These are phyloP conservation scores for Leccinum imitatum DNA, from an alignment of 768 basidiomycete species.

Conservation along the genomic window DNA sequence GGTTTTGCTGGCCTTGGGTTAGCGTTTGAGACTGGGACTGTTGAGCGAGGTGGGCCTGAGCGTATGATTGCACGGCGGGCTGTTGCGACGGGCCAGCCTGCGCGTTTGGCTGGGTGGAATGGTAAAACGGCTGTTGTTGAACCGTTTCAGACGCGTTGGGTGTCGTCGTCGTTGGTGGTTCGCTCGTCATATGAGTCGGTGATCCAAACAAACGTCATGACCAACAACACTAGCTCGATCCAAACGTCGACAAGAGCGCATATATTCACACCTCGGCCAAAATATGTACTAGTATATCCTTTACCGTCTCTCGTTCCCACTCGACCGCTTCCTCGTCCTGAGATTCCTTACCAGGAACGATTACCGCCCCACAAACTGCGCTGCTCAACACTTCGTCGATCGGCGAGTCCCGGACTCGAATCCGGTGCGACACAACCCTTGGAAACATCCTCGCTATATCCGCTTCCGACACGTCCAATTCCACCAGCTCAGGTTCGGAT, in stretches of 20 bases:
- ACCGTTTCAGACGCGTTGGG: slow-evolving; percentile 7
- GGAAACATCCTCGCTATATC: slow-evolving; percentile 76
- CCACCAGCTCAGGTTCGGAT: slow-evolving; percentile 24
- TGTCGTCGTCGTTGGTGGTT: slow-evolving; percentile 40
- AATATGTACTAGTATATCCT: slow-evolving; percentile 63
- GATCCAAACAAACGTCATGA: slow-evolving; percentile 6
- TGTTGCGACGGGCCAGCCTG: slow-evolving; percentile 19
- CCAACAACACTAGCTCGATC: too few relatives aligned
- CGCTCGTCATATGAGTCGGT: slow-evolving; percentile 36
- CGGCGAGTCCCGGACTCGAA: slow-evolving; percentile 68
- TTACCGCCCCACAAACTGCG: slow-evolving; percentile 54
- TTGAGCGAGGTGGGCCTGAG: slow-evolving; percentile 21
- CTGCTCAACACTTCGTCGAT: slow-evolving; percentile 69
- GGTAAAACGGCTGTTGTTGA: slow-evolving; percentile 10
- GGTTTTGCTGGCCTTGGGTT: slow-evolving; percentile 27
- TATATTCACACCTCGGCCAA: slow-evolving; percentile 46
- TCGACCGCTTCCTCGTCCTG: slow-evolving; percentile 15
- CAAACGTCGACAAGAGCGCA: neutral
- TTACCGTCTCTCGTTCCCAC: slow-evolving; percentile 54
- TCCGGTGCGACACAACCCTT: slow-evolving; percentile 70
- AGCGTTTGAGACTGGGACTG: slow-evolving; percentile 18
- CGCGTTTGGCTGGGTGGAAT: slow-evolving; percentile 14
- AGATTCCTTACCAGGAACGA: slow-evolving; percentile 16
- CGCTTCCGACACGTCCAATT: slow-evolving; percentile 67
- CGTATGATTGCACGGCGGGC: slow-evolving; percentile 18